These are phyloP conservation scores for Penicillium sp. DNA, from an alignment of 2,329 filamentous ascomycete genomes.

Conservation along the genomic window DNA sequence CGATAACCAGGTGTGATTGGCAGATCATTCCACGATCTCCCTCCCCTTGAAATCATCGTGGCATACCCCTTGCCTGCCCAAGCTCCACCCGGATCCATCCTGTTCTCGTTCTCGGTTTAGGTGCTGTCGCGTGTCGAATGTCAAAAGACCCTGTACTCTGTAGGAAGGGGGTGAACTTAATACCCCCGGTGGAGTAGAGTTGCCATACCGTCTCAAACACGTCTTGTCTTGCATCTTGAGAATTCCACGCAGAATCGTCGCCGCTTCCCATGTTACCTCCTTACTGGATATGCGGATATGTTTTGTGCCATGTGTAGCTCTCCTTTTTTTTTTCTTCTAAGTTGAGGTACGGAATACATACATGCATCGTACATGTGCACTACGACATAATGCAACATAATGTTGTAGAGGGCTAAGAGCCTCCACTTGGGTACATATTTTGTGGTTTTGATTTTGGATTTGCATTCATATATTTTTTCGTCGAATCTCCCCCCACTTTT, in stretches of 20 bases:
- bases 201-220: background rate
- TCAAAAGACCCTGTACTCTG: background rate
- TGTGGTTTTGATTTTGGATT: background rate
- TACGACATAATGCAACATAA: background rate
- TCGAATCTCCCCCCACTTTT: background rate
- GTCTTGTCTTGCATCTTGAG: conserved; percentile 3
- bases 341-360: background rate
- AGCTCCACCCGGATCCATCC: background rate
- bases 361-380: background rate
- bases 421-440: background rate
- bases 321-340: background rate
- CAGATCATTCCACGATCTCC: conserved; percentile 23
- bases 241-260: conserved; percentile 6
- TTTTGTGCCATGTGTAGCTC: conserved; percentile 4
- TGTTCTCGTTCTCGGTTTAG: background rate
- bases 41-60: conserved; percentile 7
- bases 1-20: conserved; percentile 10
- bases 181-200: background rate
- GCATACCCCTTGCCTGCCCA: conserved; percentile 3
- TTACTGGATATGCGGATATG: background rate
- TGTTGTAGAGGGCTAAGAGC: background rate
- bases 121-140: background rate
- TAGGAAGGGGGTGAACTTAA: background rate
- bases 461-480: background rate
- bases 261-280: background rate